phyloP scores from a whole-genome alignment of 495 filamentous ascomycete species.

The Xylaria acuta region DNA sequence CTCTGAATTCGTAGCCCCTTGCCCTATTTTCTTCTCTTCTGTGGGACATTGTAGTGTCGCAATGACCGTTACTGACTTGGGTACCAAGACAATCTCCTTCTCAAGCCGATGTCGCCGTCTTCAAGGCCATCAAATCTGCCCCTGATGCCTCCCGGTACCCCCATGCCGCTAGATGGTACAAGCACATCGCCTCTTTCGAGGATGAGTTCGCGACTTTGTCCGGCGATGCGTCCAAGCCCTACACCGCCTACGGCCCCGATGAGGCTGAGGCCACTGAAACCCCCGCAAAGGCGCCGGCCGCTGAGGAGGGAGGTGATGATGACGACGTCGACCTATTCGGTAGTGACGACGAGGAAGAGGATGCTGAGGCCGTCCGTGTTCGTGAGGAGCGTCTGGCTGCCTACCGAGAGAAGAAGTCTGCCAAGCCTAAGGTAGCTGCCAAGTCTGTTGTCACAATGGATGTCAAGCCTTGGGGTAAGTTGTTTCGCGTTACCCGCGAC shows the following conservation, averaged over 20 bases:
- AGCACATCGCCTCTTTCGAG: slow-evolving; percentile 92
- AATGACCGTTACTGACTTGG: slow-evolving; percentile 3
- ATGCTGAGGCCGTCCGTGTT: slow-evolving; percentile 79
- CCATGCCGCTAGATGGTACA: slow-evolving; percentile 96
- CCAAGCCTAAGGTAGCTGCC: slow-evolving; percentile 85
- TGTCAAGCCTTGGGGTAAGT: slow-evolving; percentile 98
- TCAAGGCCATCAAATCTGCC: slow-evolving; percentile 80
- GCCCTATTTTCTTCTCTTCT: neutral
- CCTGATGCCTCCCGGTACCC: slow-evolving; percentile 88
- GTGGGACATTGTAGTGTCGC: neutral
- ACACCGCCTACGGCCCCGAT: slow-evolving; percentile 93
- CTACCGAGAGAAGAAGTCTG: slow-evolving; percentile 97
- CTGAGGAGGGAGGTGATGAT: slow-evolving; percentile 65
- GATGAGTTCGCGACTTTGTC: slow-evolving; percentile 88
- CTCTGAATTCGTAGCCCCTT: slow-evolving; percentile 68
- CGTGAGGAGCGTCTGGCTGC: slow-evolving; percentile 88
- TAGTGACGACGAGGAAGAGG: slow-evolving; percentile 89
- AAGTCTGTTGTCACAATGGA: slow-evolving; percentile 96
- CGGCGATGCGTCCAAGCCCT: slow-evolving; percentile 86
- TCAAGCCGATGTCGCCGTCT: slow-evolving; percentile 94
- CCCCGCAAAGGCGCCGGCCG: slow-evolving; percentile 82
- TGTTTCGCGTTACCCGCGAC: slow-evolving; percentile 5
- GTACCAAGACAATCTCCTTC: slow-evolving; percentile 74
- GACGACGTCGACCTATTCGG: slow-evolving; percentile 91
- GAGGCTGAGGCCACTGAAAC: slow-evolving; percentile 73